Evolutionary conservation across 306 rosid genomes (phyloP), one percentile per base, ranked within the genome.

Genomic region (Fragaria nilgerrensis): DNA sequence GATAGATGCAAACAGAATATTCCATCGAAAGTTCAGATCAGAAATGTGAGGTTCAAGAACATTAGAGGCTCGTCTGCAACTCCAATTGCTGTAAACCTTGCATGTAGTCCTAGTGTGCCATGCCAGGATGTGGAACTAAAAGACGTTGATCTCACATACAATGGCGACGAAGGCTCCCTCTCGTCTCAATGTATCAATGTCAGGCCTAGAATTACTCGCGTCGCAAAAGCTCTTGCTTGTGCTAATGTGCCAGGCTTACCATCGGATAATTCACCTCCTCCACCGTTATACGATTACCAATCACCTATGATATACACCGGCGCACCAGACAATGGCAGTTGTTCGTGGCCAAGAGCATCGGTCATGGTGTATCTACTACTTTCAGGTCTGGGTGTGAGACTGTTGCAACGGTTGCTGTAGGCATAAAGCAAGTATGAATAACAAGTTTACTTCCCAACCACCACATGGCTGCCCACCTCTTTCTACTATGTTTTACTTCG

Each of bases 41-140:
- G 39, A 20, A 56, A 73, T 19, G 65, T 73, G 49, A 73, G 36
- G 23, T 73, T 39, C 52, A 37, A 23, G 19, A 73, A 56, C 53
- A 73, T 73, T 5, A 22, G 41, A 11, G 41, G 68, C 12, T 37
- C 77, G 16, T 73, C 77, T 1, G 5, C 77, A 37, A 20, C 68
- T 0, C 61, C 43, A 3, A 49, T 50, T 37, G 77, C 36, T 10
- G 37, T 56, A 1, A 39, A 48, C 27, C 52, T 73, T 11, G 77
- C 27, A 4, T 73, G 77, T 12, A 55, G 67, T 64, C 9, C 16
- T 8, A 37, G 19, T 20, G 25, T 56, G 16, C 77, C 66, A 19
- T 73, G 76, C 43, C 45, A 56, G 25, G 2, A 73, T 53, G 76
- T 73, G 65, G 32, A 73, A 47, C 41, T 34, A 13, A 67, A 45